Evolutionary conservation across 257 asterid genomes (phyloP), one percentile per base, ranked within the genome.

Genomic region (Anisodus acutangulus): DNA sequence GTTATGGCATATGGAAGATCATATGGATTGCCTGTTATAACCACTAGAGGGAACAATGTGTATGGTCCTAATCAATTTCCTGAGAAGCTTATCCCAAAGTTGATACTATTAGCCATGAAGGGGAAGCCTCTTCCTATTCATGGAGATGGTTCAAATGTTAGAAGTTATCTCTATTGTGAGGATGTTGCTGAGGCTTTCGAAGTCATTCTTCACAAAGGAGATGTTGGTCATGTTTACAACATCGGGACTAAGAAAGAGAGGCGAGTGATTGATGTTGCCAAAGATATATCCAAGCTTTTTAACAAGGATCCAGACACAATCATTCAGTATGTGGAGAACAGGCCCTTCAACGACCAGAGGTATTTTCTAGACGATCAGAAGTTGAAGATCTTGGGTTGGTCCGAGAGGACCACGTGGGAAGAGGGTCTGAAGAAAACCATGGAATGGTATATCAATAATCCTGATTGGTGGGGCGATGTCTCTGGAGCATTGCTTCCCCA

Each of bases 101-200:
- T 95, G 84, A 92, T 95, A 84, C 98, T 94, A 62, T 85, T 95
- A 85, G 98, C 98, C 85, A 93, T 96, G 99, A 85, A 86, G 58
- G 98, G 97, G 84, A 88, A 94, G 90, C 81, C 92, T 79, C 99
- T 96, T 86, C 99, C 99, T 0, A 96, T 96, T 85, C 99, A 96
- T 4, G 99, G 99, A 11, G 99, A 96, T 87, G 99, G 99, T 76
- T 87, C 97, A 47, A 96, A 96, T 22, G 99, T 96, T 78, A 91
- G 98, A 51, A 96, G 99, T 83, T 96, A 96, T 85, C 95, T 96
- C 68, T 96, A 93, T 47, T 94, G 98, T 51, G 99, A 96, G 89
- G 99, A 96, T 86, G 99, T 96, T 37, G 98, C 99, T 0, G 99
- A 96, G 92, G 99, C 99, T 4, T 96, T 95, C 31, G 99, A 95